Evolutionary conservation across 2,329 filamentous ascomycete genomes (phyloP), one percentile per base, ranked within the genome.

Genomic region (Aureobasidium melanogenum): DNA sequence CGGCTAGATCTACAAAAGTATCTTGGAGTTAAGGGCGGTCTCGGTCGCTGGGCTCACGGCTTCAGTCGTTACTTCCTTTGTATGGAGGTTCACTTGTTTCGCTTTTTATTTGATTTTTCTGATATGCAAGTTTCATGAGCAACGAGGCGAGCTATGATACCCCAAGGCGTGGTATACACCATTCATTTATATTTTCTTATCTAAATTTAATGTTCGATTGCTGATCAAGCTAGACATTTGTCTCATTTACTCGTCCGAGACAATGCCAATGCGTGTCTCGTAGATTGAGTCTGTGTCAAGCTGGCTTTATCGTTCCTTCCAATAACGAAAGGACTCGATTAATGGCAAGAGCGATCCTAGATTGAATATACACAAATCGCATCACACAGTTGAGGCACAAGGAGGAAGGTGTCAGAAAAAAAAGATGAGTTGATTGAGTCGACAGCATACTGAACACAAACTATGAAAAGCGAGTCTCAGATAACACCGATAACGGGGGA

Each of bases 1-100:
- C 64, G 74, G 71, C 36, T 58, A 15, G n/a, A 9, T 4, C 17
- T 1, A 34, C 9, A 34, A 46, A 28, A 28, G 3, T 3, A 30
- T 9, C 7, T 24, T 24, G n/a, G 17, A 19, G 39, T 57, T 32
- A 8, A 22, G 0, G 48, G 28, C 10, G 34, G 15, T 39, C 8
- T 55, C 2, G 24, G 17, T 55, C 8, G 28, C 28, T 5, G 8
- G 28, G 8, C n/a, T n/a, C n/a, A n/a, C n/a, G n/a, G n/a, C n/a
- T n/a, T n/a, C n/a, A n/a, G n/a, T n/a, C n/a, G n/a, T n/a, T n/a
- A n/a, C n/a, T n/a, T n/a, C n/a, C n/a, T n/a, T n/a, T n/a, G n/a
- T n/a, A 28, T 17, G 14, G 22, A 26, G 15, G 7, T 9, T 28
- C 10, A 17, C 5, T 30, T 6, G 12, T 44, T 47, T 2, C n/a